Evolutionary conservation across 2,329 filamentous ascomycete genomes (phyloP).

Genomic region (Aspergillus transmontanensis): DNA sequence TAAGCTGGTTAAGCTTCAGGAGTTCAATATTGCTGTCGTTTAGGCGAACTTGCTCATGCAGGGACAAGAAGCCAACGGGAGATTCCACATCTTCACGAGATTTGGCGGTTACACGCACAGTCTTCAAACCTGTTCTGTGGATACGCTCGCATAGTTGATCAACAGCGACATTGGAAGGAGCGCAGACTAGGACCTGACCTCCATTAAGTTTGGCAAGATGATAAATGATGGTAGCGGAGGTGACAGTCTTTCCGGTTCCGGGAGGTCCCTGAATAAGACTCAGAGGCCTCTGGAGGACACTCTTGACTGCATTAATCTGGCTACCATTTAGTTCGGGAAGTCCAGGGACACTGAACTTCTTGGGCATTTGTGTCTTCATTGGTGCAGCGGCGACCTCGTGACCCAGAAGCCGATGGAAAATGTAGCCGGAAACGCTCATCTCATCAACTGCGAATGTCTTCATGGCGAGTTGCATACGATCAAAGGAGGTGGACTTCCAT

Average conservation of each 20-base stretch:
- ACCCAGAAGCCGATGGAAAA: conserved; percentile 94
- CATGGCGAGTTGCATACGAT: conserved; percentile 99
- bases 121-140: conserved; percentile 90
- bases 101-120: conserved; percentile 96
- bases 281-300: conserved; percentile 87
- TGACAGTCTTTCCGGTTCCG: conserved; percentile 97
- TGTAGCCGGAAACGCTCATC: conserved; percentile 97
- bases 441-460: conserved; percentile 98
- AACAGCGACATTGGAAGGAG: conserved; percentile 96
- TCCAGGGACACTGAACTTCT: conserved; percentile 94
- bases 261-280: conserved; percentile 96
- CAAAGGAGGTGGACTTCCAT: conserved; percentile 99
- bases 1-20: conserved; percentile 88
- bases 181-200: conserved; percentile 92
- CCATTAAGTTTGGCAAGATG: conserved; percentile 94
- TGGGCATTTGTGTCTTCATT: conserved; percentile 93
- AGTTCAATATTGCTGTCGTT: conserved; percentile 95
- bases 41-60: conserved; percentile 97
- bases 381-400: conserved; percentile 92
- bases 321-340: conserved; percentile 93
- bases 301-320: conserved; percentile 95
- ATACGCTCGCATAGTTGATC: conserved; percentile 98
- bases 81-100: conserved; percentile 98
- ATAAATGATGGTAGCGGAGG: conserved; percentile 97
- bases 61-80: conserved; percentile 90